A percentile compares a stretch with the other conserved stretches of the same genome.
Evolutionary conservation across 306 rosid species (phyloP).

Genomic region (Castanospermum australe): DNA sequence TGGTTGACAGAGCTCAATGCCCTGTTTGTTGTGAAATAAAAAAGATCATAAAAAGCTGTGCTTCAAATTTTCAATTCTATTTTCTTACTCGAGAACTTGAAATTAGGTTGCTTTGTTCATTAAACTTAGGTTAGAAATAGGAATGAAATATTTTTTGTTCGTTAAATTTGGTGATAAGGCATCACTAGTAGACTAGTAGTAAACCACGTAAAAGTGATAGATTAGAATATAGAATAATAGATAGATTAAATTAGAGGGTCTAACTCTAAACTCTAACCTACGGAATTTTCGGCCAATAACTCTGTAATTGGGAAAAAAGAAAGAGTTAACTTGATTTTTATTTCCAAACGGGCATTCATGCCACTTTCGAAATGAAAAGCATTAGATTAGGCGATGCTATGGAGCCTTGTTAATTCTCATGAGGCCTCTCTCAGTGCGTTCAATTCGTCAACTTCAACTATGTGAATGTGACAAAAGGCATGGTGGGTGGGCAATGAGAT

Average conservation of each 20-base stretch:
- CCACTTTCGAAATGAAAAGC: not conserved
- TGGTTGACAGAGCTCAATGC: not conserved
- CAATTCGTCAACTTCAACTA: slow-evolving; percentile 2
- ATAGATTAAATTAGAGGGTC: not conserved
- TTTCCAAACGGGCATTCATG: not conserved
- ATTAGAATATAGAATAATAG: not conserved
- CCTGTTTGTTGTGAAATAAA: too few relatives aligned
- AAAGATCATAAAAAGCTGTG: not conserved
- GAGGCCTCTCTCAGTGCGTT: not conserved
- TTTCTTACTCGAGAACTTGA: not conserved
- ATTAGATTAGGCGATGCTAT: too few relatives aligned
- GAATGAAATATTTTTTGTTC: not conserved
- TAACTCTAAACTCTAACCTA: not conserved
- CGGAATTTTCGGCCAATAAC: not conserved
- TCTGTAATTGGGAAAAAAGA: not conserved
- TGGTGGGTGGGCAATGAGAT: not conserved
- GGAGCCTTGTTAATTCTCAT: not conserved
- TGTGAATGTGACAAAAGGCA: not conserved
- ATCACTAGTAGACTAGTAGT: not conserved
- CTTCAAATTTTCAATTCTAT: not conserved
- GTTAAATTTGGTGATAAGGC: not conserved
- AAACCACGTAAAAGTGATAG: not conserved
- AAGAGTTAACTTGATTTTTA: not conserved
- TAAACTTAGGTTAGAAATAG: not conserved
- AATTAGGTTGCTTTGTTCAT: not conserved